Percentiles rank a stretch among this genome's conserved stretches.
These are phyloP conservation scores for Saccharum spontaneum DNA, from an alignment of 176 grass and related monocot genomes.

Conservation along the genomic window DNA sequence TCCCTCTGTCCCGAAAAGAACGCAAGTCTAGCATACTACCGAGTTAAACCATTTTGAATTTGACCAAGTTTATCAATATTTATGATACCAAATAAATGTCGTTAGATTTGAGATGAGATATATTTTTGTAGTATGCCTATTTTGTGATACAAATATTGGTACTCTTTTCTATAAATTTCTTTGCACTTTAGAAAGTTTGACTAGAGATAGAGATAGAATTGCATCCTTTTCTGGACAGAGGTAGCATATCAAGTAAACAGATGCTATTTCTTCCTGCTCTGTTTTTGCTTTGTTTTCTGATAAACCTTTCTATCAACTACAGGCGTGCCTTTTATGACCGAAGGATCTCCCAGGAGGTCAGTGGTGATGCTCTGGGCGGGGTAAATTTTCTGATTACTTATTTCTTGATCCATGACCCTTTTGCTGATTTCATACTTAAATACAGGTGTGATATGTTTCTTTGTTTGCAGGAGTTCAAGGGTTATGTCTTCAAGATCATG, in stretches of 20 bases:
- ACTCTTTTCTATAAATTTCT: neutral
- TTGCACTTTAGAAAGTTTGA: neutral
- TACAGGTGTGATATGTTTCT: neutral
- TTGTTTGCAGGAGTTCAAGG: conserved; percentile 77
- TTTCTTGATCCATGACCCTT: neutral
- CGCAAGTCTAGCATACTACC: neutral
- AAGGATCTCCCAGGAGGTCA: conserved; percentile 85
- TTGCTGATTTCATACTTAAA: neutral
- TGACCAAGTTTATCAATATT: neutral
- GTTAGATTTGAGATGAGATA: too few relatives aligned
- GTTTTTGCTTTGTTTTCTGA: neutral
- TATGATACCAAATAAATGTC: neutral
- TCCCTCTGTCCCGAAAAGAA: neutral
- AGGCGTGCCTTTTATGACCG: conserved; percentile 81
- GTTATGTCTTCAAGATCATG: conserved; percentile 95
- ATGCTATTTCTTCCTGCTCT: neutral
- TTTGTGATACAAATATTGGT: neutral
- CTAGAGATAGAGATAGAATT: neutral
- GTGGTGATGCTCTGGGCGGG: conserved; percentile 72
- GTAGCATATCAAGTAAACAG: too few relatives aligned
- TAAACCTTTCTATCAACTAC: conserved; percentile 16
- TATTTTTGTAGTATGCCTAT: too few relatives aligned
- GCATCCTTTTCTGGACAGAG: neutral
- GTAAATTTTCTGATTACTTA: conserved; percentile 31
- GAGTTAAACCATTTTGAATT: neutral